phyloP scores from a whole-genome alignment of 1,284 basidiomycete genomes.

The Fomitiporia mediterranea region DNA sequence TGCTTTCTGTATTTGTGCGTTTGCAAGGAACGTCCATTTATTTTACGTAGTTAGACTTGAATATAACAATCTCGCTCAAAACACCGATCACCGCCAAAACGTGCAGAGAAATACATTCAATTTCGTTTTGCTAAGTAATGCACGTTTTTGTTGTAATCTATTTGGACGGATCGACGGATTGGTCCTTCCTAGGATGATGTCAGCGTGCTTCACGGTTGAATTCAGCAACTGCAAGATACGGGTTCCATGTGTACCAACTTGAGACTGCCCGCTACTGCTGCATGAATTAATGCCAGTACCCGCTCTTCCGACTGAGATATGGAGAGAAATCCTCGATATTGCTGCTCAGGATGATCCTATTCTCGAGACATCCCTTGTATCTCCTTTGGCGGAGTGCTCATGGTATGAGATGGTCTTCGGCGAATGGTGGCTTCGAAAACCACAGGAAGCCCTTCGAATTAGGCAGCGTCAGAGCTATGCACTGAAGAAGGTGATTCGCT shows the following conservation, averaged over 20 bases:
- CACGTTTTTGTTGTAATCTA: no score
- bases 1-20: no score
- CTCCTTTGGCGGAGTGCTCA: conserved; percentile 50
- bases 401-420: conserved; percentile 50
- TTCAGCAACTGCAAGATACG: no score
- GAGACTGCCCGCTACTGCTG: not conserved
- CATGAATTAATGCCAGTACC: conserved; percentile 9
- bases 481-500: conserved; percentile 55
- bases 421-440: conserved; percentile 53
- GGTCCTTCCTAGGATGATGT: not conserved
- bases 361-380: conserved; percentile 43
- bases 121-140: no score
- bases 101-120: no score
- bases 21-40: no score
- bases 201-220: not conserved
- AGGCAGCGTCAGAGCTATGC: conserved; percentile 54
- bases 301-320: conserved; percentile 59
- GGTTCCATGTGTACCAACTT: not conserved
- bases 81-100: no score
- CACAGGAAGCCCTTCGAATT: conserved; percentile 49
- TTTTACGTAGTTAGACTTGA: no score
- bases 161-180: not conserved
- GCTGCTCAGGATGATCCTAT: conserved; percentile 63
- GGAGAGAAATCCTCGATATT: conserved; percentile 61
- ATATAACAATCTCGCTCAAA: not conserved